phyloP scores from a whole-genome alignment of 805 yeast species.

The Yamadazyma paraphyllophila region DNA sequence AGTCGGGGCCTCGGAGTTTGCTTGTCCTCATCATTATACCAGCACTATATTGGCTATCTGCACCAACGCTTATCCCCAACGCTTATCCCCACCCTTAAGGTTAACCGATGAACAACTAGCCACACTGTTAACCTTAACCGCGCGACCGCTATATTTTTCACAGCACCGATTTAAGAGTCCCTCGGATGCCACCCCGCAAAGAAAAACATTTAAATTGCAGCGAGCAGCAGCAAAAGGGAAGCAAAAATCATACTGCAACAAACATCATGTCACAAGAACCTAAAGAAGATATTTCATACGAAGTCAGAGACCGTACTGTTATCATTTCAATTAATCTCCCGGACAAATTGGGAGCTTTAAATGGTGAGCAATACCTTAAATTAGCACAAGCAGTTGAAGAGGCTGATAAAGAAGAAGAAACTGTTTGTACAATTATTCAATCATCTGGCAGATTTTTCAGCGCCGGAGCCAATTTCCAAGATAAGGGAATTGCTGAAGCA shows the following conservation, averaged over 20 bases:
- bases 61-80: too few species aligned
- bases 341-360: constrained; percentile 60
- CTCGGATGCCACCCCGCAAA: not conserved
- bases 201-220: not conserved
- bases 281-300: constrained; percentile 33
- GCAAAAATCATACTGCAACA: too few species aligned
- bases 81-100: too few species aligned
- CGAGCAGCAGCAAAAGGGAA: not conserved
- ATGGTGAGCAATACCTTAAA: constrained; percentile 59
- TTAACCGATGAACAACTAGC: too few species aligned
- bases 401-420: constrained; percentile 62
- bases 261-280: not conserved
- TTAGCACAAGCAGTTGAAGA: constrained; percentile 57
- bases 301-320: constrained; percentile 47
- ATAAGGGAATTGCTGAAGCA: constrained; percentile 27
- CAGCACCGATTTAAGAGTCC: too few species aligned
- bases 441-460: constrained; percentile 75
- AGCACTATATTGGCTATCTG: too few species aligned
- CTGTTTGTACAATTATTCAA: constrained; percentile 63
- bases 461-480: constrained; percentile 77
- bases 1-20: too few species aligned
- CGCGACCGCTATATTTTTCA: too few species aligned
- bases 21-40: too few species aligned
- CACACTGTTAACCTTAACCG: too few species aligned
- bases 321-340: constrained; percentile 70